Percentiles rank a stretch among this genome's conserved stretches.
Conservation (phyloP, 257 asterid species). For the Solanum arcanum region DNA sequence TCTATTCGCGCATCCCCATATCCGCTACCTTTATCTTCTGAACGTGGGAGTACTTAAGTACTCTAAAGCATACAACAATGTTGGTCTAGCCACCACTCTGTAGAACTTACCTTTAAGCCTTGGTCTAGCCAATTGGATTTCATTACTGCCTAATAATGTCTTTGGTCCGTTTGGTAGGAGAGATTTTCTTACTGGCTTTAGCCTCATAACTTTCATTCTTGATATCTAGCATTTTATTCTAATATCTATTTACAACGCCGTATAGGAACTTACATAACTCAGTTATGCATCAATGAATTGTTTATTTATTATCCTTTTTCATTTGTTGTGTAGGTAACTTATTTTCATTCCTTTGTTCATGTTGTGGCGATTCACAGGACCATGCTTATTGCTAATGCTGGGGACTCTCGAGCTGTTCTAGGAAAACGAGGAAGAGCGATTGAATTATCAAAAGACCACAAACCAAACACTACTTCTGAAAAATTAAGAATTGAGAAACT, state of each 20-base stretch:
- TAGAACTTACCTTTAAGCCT: neutral
- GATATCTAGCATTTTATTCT: neutral
- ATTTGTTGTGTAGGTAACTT: neutral
- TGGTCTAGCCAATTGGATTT: neutral
- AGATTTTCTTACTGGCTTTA: neutral
- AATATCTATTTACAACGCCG: neutral
- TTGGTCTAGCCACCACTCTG: neutral
- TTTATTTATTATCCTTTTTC: neutral
- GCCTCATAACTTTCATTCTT: neutral
- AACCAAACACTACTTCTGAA: slow-evolving; percentile 63
- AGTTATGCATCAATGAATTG: neutral
- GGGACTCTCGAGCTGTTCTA: slow-evolving; percentile 76
- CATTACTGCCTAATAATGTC: neutral
- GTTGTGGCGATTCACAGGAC: slow-evolving; percentile 25
- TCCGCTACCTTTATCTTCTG: neutral
- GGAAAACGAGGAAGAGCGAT: slow-evolving; percentile 78
- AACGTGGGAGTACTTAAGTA: neutral
- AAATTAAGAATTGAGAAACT: slow-evolving; percentile 57
- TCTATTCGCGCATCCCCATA: neutral
- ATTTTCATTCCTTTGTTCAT: neutral
- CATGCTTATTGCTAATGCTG: slow-evolving; percentile 67
- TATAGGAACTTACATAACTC: too few species aligned
- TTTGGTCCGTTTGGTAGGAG: neutral
- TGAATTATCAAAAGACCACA: slow-evolving; percentile 76
- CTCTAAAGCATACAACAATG: neutral